Base-by-base conservation (phyloP, 805 yeast species). In the Komagataella mondaviorum region DNA sequence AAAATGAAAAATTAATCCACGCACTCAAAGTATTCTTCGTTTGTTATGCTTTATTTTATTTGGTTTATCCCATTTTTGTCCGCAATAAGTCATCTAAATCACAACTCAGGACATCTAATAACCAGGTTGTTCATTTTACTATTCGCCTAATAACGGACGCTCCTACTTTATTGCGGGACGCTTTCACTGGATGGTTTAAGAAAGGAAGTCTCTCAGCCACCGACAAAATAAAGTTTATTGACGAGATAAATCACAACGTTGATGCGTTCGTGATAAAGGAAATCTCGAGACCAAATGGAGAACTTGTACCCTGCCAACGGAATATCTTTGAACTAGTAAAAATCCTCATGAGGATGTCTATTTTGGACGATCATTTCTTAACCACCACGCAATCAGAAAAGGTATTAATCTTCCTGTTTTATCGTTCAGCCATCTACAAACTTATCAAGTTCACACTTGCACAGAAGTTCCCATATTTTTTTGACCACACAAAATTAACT, bases 381-480 rank as follows among this genome's bases (percentile, higher is more conserved):
- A 17, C 51, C 7, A 52, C 43, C 4, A 39, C 55, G 16, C 53
- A 52, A 22, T 51, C 57, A 2, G 59, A 56, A 30, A 53, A 55
- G 3, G 51, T 53, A 12, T 51, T 64, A 16, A 60, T 58, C 47
- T 57, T 56, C 30, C 62, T 57, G 16, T 65, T 63, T 51, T 54
- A 58, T 47, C 53, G 57, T 23, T 39, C 63, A 10, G 51, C 63
- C 6, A 43, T 62, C 6, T 45, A 57, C 2, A 57, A 57, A 36
- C 49, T 63, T 20, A 39, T 57, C 20, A 52, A 53, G 39, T 24
- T 52, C n/a, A 57, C 56, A 47, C 49, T 49, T 23, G 61, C 62
- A 16, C 3, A 12, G 51, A 16, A 52, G 57, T 50, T 45, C 47
- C 3, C 8, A 50, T 1, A 44, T 20, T 1, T 44, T 43, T 20